Evolutionary conservation across 2,329 filamentous ascomycete species (phyloP).

Genomic region (Pleoardoris graminearum): DNA sequence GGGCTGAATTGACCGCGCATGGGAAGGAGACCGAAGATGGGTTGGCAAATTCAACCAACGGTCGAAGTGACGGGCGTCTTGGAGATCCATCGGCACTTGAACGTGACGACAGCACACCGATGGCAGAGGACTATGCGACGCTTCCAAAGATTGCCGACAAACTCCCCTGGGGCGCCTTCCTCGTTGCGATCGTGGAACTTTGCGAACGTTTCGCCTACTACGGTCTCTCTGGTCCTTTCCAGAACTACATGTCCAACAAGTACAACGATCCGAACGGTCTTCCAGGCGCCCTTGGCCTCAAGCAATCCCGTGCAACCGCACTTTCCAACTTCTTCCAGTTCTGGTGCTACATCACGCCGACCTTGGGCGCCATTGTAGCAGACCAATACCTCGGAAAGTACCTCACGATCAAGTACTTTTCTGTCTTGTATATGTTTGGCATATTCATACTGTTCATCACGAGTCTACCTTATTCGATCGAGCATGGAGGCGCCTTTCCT

Average conservation of each 20-base stretch:
- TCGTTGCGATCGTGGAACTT: conserved; percentile 54
- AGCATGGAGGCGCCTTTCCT: conserved; percentile 62
- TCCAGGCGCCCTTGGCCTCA: conserved; percentile 47
- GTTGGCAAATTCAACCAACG: neutral
- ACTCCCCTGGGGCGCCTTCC: conserved; percentile 51
- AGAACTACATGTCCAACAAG: conserved; percentile 54
- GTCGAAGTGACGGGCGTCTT: neutral
- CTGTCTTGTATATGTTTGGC: conserved; percentile 64
- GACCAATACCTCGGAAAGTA: conserved; percentile 72
- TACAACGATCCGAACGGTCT: conserved; percentile 47
- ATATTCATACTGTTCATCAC: conserved; percentile 69
- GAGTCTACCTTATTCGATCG: conserved; percentile 65
- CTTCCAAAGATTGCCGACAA: conserved; percentile 47
- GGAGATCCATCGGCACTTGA: neutral
- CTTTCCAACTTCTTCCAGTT: conserved; percentile 55
- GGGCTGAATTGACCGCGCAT: conserved; percentile 21
- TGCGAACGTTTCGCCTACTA: conserved; percentile 55
- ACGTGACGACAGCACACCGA: conserved; percentile 29
- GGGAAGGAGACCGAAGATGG: conserved; percentile 17
- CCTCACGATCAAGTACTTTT: conserved; percentile 70
- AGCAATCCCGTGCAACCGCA: conserved; percentile 50
- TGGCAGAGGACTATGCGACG: conserved; percentile 28
- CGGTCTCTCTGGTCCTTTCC: conserved; percentile 52
- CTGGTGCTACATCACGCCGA: conserved; percentile 54
- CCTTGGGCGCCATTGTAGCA: conserved; percentile 58